Base-by-base conservation (phyloP, 495 filamentous ascomycete species). In the Delitschia confertaspora region DNA sequence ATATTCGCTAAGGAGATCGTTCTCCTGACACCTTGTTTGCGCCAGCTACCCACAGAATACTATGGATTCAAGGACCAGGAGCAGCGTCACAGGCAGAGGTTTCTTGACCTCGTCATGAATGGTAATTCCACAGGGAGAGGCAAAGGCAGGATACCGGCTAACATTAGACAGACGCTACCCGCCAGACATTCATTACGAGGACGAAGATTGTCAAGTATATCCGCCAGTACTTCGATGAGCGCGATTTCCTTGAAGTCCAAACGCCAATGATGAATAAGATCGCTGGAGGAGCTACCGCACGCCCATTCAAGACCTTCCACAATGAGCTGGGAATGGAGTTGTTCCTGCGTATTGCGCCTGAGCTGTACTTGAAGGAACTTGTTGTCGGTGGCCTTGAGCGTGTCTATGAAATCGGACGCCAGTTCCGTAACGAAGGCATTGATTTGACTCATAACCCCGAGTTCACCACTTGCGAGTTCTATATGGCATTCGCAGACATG, bases 381-480 rank as follows among this genome's bases (percentile, higher is more conserved):
- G 81, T 96, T 18, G 88, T 96, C 13, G 91, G 91, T 59, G 91
- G 91, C 33, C 69, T 95, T 3, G 82, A 95, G 64, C 74, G 80
- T 52, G 88, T 96, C 7, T 96, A 91, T 64, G 91, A 99, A 58
- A 73, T 96, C 38, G 91, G 93, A 14, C 76, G 83, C 2, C 80
- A 85, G 48, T 95, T 96, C 74, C 72, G 91, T 45, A 99, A 96
- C 55, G 91, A 99, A 63, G 88, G 85, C 40, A 84, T 93, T 56
- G 91, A 99, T 66, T 70, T 93, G 38, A 95, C 91, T 10, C 93
- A 99, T 71, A 99, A 99, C 68, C 91, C 91, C 2, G 91, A 99
- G 58, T 99, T 96, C 71, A 96, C 93, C 8, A 88, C 88, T 9
- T 88, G 83, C 58, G 93, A 99, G 64, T 95, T 95, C 70, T 99